Base-by-base conservation (phyloP, 371 early-diverging fungal species). In the Coemansia sp. region DNA sequence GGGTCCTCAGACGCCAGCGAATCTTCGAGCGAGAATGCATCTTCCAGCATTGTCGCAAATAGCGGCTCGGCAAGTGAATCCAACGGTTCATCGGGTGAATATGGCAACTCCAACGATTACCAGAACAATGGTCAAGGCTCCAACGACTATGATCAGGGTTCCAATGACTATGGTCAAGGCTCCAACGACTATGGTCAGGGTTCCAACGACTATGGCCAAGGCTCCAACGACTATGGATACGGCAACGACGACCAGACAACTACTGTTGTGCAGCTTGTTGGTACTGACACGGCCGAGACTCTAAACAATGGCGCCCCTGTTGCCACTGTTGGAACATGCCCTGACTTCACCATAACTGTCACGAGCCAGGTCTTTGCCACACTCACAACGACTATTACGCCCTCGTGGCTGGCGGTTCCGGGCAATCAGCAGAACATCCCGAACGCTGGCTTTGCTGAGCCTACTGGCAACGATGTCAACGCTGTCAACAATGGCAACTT, bases 301-400 rank as follows among this genome's bases (percentile, higher is more conserved):
- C 49, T 70, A 57, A 74, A 74, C 28, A 56, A 52, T 29, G 74
- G 74, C 7, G 46, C 62, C 3, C 74, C 74, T 1, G 66, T 74
- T 29, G 74, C 74, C 21, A 74, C 74, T 0, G 36, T 66, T 26
- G 74, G 74, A 17, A 28, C 66, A 2, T 74, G 74, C 70, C 66
- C 70, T 4, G 74, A 74, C 55, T 63, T 66, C 41, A 74, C 74
- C 17, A 44, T 74, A 46, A 74, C 74, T 13, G 29, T 74, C 58
- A 70, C 70, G 4, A 69, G 59, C 66, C 70, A 69, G 39, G 63
- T 66, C 23, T 74, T 26, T 60, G 74, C 70, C 23, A 69, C 70
- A 0, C 66, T 70, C 13, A 69, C 66, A 2, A 69, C 74, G 7
- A 74, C 70, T n/a, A 39, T 74, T 19, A 74, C 66, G 0, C 74